Evolutionary conservation across 371 early-diverging fungal genomes (phyloP).

Genomic region (Batkoa obscura): DNA sequence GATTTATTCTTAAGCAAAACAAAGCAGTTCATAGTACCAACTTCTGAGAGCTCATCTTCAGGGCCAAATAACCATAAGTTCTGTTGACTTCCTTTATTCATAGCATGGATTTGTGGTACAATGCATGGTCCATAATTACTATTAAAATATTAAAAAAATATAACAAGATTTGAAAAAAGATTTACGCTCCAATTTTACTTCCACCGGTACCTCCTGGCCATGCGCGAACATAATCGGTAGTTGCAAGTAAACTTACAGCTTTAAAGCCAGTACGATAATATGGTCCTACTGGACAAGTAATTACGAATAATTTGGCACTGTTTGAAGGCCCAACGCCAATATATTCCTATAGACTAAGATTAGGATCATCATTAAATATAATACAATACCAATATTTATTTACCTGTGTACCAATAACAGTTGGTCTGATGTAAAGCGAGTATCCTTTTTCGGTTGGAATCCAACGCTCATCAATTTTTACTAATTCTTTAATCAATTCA

Average conservation of each 20-base stretch:
- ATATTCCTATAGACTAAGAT: conserved; percentile 13
- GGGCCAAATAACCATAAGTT: conserved; percentile 86
- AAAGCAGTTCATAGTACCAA: conserved; percentile 94
- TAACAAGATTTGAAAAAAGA: too few species aligned
- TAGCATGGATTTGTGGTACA: conserved; percentile 74
- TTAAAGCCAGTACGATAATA: conserved; percentile 85
- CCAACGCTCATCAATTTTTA: conserved; percentile 68
- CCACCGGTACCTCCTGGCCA: conserved; percentile 95
- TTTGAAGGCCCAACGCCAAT: conserved; percentile 53
- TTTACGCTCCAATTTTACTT: conserved; percentile 63
- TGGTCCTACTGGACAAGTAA: conserved; percentile 90
- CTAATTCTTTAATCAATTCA: conserved; percentile 64
- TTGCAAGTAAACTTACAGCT: conserved; percentile 74
- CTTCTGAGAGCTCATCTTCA: conserved; percentile 77
- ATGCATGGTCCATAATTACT: conserved; percentile 60
- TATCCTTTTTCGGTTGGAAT: conserved; percentile 82
- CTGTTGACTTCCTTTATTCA: conserved; percentile 72
- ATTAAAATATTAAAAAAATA: too few species aligned
- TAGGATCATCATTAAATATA: too few species aligned
- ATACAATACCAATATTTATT: too few species aligned
- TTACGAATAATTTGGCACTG: conserved; percentile 68
- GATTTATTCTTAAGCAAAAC: conserved; percentile 58
- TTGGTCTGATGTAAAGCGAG: conserved; percentile 88
- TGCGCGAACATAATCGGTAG: conserved; percentile 70
- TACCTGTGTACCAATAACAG: conserved; percentile 79